Evolutionary conservation across 345 rosid genomes (phyloP), one percentile per base, ranked within the genome.

Genomic region (Aquilaria sinensis): DNA sequence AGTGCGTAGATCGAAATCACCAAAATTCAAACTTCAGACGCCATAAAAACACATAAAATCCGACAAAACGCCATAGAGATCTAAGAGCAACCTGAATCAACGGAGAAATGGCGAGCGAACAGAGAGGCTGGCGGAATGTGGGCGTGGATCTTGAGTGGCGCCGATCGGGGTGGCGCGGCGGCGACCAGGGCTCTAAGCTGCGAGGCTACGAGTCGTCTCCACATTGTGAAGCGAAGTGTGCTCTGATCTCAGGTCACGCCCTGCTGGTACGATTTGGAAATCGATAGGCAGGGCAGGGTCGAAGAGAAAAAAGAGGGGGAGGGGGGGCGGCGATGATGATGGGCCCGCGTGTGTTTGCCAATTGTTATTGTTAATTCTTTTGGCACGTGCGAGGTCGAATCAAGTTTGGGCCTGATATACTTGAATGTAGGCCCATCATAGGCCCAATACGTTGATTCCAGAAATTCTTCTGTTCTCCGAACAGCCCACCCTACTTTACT

Each of bases 131-230:
- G 68, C 49, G 81, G 64, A 31, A 72, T 43, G 76, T 65, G 61
- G 50, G 81, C 74, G 47, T 32, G 63, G 72, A 30, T 57, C 67
- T 47, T 62, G 71, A 60, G 70, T 63, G 72, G 77, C 64, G 51
- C 9, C 56, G 82, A 80, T 74, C 75, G 83, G 73, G 72, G 70
- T 53, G 72, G 47, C 10, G 70, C 60, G 64, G 69, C 30, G 29
- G 69, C 53, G 61, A 85, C 87, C 64, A 88, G 89, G 86, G 89
- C 73, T 83, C 77, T 89, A 74, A 92, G 81, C 34, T 81, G 83
- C 47, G 92, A 85, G 70, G 75, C 66, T 52, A 72, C 70, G 72
- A 78, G 61, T 77, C 89, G 79, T 78, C 90, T 85, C 98, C 96
- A 92, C 98, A 92, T 92, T 72, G 53, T 79, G 23, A 23, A 23